phyloP scores from a whole-genome alignment of 345 rosid species.

The Trapa bicornis region DNA sequence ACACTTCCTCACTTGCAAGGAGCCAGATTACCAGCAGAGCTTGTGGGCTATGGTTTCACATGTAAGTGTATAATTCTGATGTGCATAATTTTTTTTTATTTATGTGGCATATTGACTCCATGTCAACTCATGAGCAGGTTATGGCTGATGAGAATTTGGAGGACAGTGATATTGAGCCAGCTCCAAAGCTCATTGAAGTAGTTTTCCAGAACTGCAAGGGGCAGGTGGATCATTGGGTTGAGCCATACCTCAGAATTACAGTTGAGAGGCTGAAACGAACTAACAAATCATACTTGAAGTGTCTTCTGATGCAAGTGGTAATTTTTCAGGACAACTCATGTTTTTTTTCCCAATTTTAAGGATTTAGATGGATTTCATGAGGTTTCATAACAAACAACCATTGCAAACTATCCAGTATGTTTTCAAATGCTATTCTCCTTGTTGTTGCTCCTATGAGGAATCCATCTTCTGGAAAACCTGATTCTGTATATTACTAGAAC shows the following conservation, averaged over 20 bases:
- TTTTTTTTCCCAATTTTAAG: background rate
- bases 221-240: slow-evolving; percentile 96
- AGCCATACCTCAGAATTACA: slow-evolving; percentile 80
- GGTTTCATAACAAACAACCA: background rate
- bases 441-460: background rate
- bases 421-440: background rate
- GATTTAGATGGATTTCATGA: background rate
- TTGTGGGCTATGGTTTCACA: slow-evolving; percentile 86
- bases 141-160: slow-evolving; percentile 79
- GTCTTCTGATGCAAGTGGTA: slow-evolving; percentile 98
- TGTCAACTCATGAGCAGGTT: slow-evolving; percentile 27
- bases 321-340: slow-evolving; percentile 15
- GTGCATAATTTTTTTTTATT: background rate
- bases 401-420: background rate
- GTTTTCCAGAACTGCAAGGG: slow-evolving; percentile 96
- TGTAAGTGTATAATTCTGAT: slow-evolving; percentile 35
- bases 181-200: slow-evolving; percentile 96
- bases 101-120: background rate
- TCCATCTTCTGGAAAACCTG: background rate
- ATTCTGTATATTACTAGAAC: background rate
- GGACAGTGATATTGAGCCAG: slow-evolving; percentile 83
- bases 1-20: slow-evolving; percentile 80
- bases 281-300: slow-evolving; percentile 72
- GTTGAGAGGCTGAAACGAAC: slow-evolving; percentile 68
- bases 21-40: slow-evolving; percentile 92